phyloP scores from a whole-genome alignment of 495 filamentous ascomycete genomes.

The Lasiosphaeria ovina region DNA sequence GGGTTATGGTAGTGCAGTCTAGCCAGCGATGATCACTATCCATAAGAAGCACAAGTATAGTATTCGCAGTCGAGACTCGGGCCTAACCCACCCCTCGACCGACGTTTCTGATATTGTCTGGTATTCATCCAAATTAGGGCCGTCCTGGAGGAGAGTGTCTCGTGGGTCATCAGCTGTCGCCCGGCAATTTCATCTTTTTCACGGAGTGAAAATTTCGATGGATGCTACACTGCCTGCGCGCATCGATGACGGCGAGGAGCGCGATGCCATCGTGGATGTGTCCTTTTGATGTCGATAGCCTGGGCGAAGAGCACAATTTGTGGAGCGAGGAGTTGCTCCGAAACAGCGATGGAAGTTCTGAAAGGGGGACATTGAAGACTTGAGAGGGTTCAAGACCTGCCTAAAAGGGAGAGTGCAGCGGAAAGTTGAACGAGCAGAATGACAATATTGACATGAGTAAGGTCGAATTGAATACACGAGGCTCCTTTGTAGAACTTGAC shows the following conservation, averaged over 20 bases:
- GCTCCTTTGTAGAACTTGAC: too few species aligned
- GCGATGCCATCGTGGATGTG: background rate
- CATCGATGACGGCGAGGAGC: background rate
- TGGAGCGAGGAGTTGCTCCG: background rate
- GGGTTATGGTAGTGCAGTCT: too few species aligned
- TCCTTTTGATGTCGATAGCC: background rate
- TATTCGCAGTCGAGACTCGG: background rate
- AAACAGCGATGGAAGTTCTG: background rate
- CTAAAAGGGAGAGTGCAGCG: too few species aligned
- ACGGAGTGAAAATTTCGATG: background rate
- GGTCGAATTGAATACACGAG: too few species aligned
- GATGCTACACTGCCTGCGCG: background rate
- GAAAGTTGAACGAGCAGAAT: too few species aligned
- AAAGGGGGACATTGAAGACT: background rate
- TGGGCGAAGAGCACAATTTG: background rate
- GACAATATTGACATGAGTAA: too few species aligned
- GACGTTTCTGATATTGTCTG: background rate
- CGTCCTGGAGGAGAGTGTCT: background rate
- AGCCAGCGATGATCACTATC: too few species aligned
- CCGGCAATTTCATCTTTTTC: background rate
- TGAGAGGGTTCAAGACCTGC: background rate
- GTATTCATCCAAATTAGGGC: slow-evolving; percentile 4
- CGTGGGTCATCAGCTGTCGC: background rate
- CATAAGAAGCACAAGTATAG: background rate
- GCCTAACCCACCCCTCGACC: background rate